phyloP scores from a whole-genome alignment of 106 monocot species.

The Amphibolis antarctica region DNA sequence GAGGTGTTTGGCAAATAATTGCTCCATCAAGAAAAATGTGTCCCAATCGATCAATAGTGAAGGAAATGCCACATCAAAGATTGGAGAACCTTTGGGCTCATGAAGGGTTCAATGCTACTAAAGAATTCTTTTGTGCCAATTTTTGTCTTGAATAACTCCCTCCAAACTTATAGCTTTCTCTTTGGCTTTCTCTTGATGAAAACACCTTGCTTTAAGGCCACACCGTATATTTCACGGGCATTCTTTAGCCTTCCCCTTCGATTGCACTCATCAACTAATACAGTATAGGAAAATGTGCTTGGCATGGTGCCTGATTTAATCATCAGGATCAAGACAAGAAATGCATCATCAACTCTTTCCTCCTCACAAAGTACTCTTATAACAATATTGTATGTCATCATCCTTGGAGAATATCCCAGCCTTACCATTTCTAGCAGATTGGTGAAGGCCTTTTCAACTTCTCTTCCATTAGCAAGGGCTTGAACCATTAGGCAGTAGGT shows the following conservation, averaged over 20 bases:
- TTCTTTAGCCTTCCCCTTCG: slow-evolving; percentile 33
- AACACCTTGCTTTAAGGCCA: slow-evolving; percentile 53
- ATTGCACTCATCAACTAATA: slow-evolving; percentile 41
- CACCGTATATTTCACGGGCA: slow-evolving; percentile 42
- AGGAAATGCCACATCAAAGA: too few relatives aligned
- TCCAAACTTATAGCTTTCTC: neutral
- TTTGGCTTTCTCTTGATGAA: slow-evolving; percentile 21
- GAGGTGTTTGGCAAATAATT: too few relatives aligned
- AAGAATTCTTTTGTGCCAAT: too few relatives aligned
- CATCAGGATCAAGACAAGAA: slow-evolving; percentile 39
- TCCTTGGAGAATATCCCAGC: slow-evolving; percentile 40
- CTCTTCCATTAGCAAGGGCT: slow-evolving; percentile 57
- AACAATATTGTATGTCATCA: slow-evolving; percentile 51
- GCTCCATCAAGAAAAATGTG: too few relatives aligned
- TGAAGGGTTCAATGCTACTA: too few relatives aligned
- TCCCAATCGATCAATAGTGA: too few relatives aligned
- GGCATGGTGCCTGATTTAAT: slow-evolving; percentile 32
- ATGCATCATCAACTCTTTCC: slow-evolving; percentile 49
- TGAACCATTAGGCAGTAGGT: slow-evolving; percentile 69
- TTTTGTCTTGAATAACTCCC: too few relatives aligned
- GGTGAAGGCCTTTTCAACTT: slow-evolving; percentile 32
- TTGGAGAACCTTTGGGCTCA: too few relatives aligned
- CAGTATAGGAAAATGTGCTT: slow-evolving; percentile 41
- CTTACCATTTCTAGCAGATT: slow-evolving; percentile 51
- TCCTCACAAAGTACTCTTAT: slow-evolving; percentile 43